phyloP scores from a whole-genome alignment of 305 asterid species.

The Fraxinus latifolia region DNA sequence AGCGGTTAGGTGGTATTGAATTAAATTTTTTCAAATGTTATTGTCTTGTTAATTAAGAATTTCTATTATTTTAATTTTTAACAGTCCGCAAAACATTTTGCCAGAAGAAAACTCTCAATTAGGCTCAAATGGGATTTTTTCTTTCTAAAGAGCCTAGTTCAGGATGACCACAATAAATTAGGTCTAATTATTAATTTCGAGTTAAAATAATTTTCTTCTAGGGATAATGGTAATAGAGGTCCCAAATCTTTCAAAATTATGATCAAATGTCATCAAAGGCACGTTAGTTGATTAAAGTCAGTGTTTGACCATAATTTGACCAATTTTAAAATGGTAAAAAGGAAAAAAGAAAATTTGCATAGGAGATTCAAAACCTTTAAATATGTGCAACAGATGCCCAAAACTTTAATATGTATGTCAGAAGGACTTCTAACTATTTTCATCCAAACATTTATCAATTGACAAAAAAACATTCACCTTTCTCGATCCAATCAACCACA shows the following conservation, averaged over 20 bases:
- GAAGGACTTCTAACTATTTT: neutral
- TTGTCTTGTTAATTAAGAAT: neutral
- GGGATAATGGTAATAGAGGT: neutral
- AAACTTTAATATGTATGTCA: too few species aligned
- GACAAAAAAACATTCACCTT: neutral
- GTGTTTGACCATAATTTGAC: neutral
- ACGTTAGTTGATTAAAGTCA: neutral
- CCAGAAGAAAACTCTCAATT: neutral
- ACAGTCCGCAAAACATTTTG: neutral
- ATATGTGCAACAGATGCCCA: neutral
- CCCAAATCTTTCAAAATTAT: neutral
- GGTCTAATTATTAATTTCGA: neutral
- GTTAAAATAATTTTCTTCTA: neutral
- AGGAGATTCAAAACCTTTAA: neutral
- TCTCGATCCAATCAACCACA: neutral
- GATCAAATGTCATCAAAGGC: neutral
- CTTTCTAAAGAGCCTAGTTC: neutral
- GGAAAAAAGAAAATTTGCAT: neutral
- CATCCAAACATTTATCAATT: neutral
- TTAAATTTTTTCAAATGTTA: neutral
- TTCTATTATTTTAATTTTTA: neutral
- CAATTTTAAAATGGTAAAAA: neutral
- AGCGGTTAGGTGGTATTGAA: neutral
- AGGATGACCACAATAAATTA: neutral
- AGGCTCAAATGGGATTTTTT: neutral